A percentile compares a stretch with the other conserved stretches of the same genome.
Evolutionary conservation across 176 grass and related monocot genomes (phyloP).

Genomic region (Carex littledalei): DNA sequence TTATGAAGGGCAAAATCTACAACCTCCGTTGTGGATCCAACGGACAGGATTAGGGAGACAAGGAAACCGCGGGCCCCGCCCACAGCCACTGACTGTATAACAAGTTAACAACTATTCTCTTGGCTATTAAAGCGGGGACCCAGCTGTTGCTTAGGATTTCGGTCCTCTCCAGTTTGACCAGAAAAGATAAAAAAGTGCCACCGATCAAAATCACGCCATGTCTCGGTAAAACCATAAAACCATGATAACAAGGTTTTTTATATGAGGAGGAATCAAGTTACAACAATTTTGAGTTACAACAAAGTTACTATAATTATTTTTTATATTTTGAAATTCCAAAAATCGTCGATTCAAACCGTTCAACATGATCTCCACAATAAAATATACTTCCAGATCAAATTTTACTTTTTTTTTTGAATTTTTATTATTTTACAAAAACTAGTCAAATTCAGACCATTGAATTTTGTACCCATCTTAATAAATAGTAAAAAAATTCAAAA

Average conservation of each 20-base stretch:
- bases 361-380: accelerated
- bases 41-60: background rate
- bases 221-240: background rate
- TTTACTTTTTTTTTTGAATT: too few species aligned
- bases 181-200: background rate
- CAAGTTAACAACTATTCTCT: conserved; percentile 24
- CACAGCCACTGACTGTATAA: conserved; percentile 2
- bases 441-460: too few species aligned
- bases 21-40: background rate
- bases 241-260: background rate
- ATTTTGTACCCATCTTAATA: too few species aligned
- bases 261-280: too few species aligned
- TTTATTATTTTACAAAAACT: too few species aligned
- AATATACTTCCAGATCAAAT: too few species aligned
- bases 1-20: background rate
- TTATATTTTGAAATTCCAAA: too few species aligned
- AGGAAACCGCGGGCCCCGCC: background rate
- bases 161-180: conserved; percentile 12
- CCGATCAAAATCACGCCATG: background rate
- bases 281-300: too few species aligned
- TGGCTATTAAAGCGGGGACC: conserved; percentile 10
- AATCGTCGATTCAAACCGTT: too few species aligned
- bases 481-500: too few species aligned
- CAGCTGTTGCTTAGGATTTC: background rate
- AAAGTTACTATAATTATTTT: too few species aligned